Base-by-base conservation (phyloP, 2,329 filamentous ascomycete genomes). In the Didymella exigua region DNA sequence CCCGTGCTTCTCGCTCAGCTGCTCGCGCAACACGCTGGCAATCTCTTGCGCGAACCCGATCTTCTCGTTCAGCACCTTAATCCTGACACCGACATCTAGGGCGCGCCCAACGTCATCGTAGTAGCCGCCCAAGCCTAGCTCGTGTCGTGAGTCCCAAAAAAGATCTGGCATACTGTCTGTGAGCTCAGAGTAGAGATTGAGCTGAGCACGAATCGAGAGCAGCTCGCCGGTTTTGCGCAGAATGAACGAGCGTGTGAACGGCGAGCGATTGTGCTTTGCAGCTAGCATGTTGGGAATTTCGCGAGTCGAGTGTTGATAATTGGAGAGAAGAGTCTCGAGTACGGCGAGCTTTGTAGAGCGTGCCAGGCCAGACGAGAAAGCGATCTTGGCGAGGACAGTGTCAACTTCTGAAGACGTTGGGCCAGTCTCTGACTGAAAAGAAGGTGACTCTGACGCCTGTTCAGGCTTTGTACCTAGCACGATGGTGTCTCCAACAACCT, bases 31-130 rank as follows among this genome's bases (percentile, higher is more conserved):
- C 14, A 98, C 93, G 47, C 83, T 90, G 6, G 95, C 92, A 73
- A 97, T 97, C 75, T 98, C 93, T 69, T 95, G 90, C 1, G 93
- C 95, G 73, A 99, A 98, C 70, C 96, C 93, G 85, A 99, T 96
- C 79, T 96, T 96, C 78, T 96, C 91, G 74, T 99, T 99, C 64
- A 98, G 78, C 16, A 91, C 87, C 67, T 90, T 90, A 77, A 98
- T 98, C 45, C 95, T 85, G 23, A 95, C 90, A 29, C 90, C 90
- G 21, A 98, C 93, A 75, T 98, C 95, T 30, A 99, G 82, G 0
- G 92, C 91, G 49, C 88, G 86, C 34, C 93, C 93, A 34, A 97
- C 91, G 74, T 95, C 90, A 64, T 96, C 93, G 75, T 98, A 99
- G 77, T 97, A 98, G 26, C 89, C 89, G 74, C 97, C 95, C 2